A percentile compares a stretch with the other conserved stretches of the same genome.
phyloP scores from a whole-genome alignment of 495 filamentous ascomycete genomes.

The Corynascus novoguineensis region DNA sequence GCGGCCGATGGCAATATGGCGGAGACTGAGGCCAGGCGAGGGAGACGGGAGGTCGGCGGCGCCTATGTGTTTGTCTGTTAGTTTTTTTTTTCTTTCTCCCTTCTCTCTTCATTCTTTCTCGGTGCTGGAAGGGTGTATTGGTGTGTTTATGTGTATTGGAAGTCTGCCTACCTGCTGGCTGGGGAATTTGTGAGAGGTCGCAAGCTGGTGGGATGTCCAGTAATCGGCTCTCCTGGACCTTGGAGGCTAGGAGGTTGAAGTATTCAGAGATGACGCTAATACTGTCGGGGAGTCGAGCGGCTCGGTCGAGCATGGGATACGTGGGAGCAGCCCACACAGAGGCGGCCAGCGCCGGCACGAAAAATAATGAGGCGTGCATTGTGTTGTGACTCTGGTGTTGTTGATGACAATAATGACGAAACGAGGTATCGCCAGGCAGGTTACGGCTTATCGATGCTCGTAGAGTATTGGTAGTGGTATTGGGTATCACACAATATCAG shows the following conservation, averaged over 20 bases:
- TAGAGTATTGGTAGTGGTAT: slow-evolving; percentile 3
- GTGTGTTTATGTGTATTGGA: slow-evolving; percentile 1
- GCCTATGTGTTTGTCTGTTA: slow-evolving; percentile 21
- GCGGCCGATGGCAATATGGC: slow-evolving; percentile 78
- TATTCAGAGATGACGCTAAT: slow-evolving; percentile 46
- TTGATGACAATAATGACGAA: too few relatives aligned
- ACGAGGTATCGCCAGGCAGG: neutral
- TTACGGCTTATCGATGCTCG: slow-evolving; percentile 7
- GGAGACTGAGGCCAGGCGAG: slow-evolving; percentile 51
- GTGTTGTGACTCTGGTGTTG: neutral
- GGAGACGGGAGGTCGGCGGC: slow-evolving; percentile 51
- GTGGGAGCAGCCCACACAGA: slow-evolving; percentile 45
- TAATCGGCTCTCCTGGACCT: slow-evolving; percentile 38
- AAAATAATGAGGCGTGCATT: slow-evolving; percentile 44
- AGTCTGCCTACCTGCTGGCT: slow-evolving; percentile 38
- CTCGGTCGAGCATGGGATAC: slow-evolving; percentile 35
- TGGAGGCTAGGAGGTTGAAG: slow-evolving; percentile 48
- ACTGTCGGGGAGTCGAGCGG: slow-evolving; percentile 31
- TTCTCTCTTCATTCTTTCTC: too few relatives aligned
- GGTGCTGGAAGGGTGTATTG: too few relatives aligned
- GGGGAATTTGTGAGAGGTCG: slow-evolving; percentile 44
- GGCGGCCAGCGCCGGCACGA: slow-evolving; percentile 43
- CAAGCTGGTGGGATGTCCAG: slow-evolving; percentile 41
- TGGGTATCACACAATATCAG: slow-evolving; percentile 27
- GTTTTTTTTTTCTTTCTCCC: slow-evolving; percentile 6